Evolutionary conservation across 2,329 filamentous ascomycete genomes (phyloP).

Genomic region (Drechslerella dactyloides): DNA sequence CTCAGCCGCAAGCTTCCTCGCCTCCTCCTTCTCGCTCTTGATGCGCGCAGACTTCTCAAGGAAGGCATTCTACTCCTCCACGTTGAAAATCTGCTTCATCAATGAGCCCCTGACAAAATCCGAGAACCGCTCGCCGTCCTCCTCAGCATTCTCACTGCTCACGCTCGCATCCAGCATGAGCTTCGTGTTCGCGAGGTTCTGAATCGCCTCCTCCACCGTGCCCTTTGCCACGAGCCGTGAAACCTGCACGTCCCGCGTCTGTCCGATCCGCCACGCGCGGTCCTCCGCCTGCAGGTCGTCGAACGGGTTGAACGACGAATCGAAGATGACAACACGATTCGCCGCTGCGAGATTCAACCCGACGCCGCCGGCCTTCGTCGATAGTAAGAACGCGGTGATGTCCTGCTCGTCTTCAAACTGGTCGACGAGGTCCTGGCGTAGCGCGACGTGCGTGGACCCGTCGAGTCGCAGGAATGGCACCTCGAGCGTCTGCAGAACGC

Average conservation of each 20-base stretch:
- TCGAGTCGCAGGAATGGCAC: slow-evolving; percentile 86
- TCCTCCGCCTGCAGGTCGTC: slow-evolving; percentile 99
- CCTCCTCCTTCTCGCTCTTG: neutral
- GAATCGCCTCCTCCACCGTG: slow-evolving; percentile 92
- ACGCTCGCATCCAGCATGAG: slow-evolving; percentile 82
- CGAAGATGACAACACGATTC: slow-evolving; percentile 97
- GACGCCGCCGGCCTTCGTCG: slow-evolving; percentile 92
- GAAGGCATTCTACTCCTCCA: slow-evolving; percentile 35
- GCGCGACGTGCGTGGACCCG: slow-evolving; percentile 78
- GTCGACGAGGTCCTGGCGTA: slow-evolving; percentile 86
- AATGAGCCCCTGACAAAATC: slow-evolving; percentile 37
- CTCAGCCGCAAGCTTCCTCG: neutral
- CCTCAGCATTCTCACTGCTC: slow-evolving; percentile 65
- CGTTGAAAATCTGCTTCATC: slow-evolving; percentile 47
- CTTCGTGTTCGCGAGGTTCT: slow-evolving; percentile 89
- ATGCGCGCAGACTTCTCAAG: slow-evolving; percentile 5
- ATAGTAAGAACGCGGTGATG: slow-evolving; percentile 90
- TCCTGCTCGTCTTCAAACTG: slow-evolving; percentile 76
- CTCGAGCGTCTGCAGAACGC: slow-evolving; percentile 74
- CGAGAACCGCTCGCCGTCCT: slow-evolving; percentile 59
- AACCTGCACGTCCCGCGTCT: slow-evolving; percentile 88
- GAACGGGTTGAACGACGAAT: slow-evolving; percentile 96
- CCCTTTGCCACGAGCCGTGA: slow-evolving; percentile 78
- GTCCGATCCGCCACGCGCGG: slow-evolving; percentile 90
- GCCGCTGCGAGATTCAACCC: slow-evolving; percentile 95